phyloP scores from a whole-genome alignment of 2,329 filamentous ascomycete genomes.

The Xylaria sp. region DNA sequence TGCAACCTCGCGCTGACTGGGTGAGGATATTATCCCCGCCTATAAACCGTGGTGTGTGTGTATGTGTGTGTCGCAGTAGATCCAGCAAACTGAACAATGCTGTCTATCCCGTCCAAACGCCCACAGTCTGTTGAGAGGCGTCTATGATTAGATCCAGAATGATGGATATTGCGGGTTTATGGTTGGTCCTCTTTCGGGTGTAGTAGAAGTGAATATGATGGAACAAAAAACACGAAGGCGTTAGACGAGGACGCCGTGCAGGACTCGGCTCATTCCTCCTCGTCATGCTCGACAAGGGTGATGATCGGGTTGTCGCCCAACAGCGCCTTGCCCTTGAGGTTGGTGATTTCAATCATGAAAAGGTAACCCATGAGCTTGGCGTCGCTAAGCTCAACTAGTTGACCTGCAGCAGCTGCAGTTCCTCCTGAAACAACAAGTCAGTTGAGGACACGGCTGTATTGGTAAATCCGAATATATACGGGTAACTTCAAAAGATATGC shows the following conservation, averaged over 20 bases:
- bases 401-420: constrained; percentile 83
- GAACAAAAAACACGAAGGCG: constrained; percentile 9
- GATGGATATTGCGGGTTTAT: constrained; percentile 9
- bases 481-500: constrained; percentile 11
- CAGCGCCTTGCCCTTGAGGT: constrained; percentile 89
- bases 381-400: constrained; percentile 83
- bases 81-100: constrained; percentile 20
- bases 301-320: constrained; percentile 76
- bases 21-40: constrained; percentile 15
- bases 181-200: constrained; percentile 19
- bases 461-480: constrained; percentile 8
- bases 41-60: constrained; percentile 19
- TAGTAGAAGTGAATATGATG: constrained; percentile 10
- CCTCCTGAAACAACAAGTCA: constrained; percentile 64
- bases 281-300: constrained; percentile 71
- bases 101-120: constrained; percentile 20
- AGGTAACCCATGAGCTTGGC: constrained; percentile 86
- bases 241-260: constrained; percentile 4
- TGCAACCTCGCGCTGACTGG: constrained; percentile 25
- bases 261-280: constrained; percentile 34
- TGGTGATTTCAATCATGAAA: constrained; percentile 94
- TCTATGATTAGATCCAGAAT: constrained; percentile 26
- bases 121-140: constrained; percentile 18
- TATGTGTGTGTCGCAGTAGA: constrained; percentile 17
- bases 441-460: constrained; percentile 23